Conservation (phyloP, 2,329 filamentous ascomycete genomes). For the Aspergillus ustus region DNA sequence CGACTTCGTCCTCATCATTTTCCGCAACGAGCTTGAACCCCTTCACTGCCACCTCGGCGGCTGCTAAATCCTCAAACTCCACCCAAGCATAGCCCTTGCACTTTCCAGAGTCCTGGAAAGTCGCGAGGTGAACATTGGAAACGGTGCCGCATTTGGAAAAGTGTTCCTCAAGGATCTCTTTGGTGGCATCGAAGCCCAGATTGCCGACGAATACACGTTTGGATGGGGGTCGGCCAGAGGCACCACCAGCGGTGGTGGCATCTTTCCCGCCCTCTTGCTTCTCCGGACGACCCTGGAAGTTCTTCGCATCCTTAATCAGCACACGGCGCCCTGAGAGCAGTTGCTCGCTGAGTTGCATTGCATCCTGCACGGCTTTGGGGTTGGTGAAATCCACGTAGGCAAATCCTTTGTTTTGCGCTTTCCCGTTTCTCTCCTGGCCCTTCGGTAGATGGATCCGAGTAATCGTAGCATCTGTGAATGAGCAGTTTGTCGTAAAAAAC, state of each 20-base stretch:
- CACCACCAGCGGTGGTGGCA: constrained; percentile 32
- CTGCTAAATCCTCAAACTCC: constrained; percentile 78
- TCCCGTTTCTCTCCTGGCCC: constrained; percentile 56
- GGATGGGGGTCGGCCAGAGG: constrained; percentile 66
- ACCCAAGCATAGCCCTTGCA: constrained; percentile 98
- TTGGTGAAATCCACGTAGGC: constrained; percentile 92
- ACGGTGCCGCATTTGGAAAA: constrained; percentile 86
- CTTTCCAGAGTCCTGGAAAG: constrained; percentile 95
- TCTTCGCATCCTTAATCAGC: constrained; percentile 90
- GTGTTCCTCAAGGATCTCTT: constrained; percentile 78
- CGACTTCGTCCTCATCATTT: constrained; percentile 54
- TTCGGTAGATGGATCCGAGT: constrained; percentile 82
- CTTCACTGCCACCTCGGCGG: constrained; percentile 75
- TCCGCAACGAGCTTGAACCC: constrained; percentile 73
- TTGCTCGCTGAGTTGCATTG: constrained; percentile 83
- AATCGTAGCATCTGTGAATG: constrained; percentile 71
- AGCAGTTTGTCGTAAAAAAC: constrained; percentile 76
- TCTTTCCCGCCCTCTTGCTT: constrained; percentile 54
- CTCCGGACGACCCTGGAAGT: constrained; percentile 85
- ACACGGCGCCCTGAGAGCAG: constrained; percentile 76
- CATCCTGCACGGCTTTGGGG: constrained; percentile 70
- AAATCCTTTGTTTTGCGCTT: constrained; percentile 83
- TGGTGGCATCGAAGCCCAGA: constrained; percentile 78
- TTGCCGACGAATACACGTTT: constrained; percentile 91
- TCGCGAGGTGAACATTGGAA: constrained; percentile 83